Percentiles rank a stretch among this genome's conserved stretches.
Evolutionary conservation across 1,284 basidiomycete species (phyloP).

Genomic region (Naganishia sp.): DNA sequence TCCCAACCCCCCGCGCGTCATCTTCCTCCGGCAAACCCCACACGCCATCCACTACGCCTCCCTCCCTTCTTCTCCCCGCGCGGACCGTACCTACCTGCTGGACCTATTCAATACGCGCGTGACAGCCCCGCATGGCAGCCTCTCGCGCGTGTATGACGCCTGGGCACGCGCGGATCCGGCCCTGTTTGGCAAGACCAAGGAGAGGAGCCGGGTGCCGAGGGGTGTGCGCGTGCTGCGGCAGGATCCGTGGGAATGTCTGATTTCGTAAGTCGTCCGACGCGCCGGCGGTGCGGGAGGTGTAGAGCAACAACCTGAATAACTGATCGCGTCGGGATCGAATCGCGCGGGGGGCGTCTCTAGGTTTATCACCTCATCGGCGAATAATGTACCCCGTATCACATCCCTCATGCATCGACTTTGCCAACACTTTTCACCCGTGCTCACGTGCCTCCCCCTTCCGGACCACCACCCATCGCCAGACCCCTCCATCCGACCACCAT

Average conservation of each 20-base stretch:
- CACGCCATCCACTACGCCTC: conserved; percentile 71
- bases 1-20: conserved; percentile 60
- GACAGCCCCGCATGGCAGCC: conserved; percentile 30
- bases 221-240: conserved; percentile 76
- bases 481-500: conserved; percentile 30
- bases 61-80: conserved; percentile 58
- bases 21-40: conserved; percentile 74
- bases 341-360: conserved; percentile 54
- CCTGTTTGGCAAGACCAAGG: conserved; percentile 64
- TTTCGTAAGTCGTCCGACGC: conserved; percentile 66
- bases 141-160: conserved; percentile 66
- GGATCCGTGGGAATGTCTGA: conserved; percentile 91
- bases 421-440: conserved; percentile 66
- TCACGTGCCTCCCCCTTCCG: conserved; percentile 53
- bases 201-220: conserved; percentile 55
- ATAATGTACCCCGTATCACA: conserved; percentile 89
- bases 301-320: no score
- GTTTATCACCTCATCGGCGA: conserved; percentile 98
- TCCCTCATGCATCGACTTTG: conserved; percentile 76
- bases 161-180: conserved; percentile 75
- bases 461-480: background rate
- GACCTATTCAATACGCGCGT: conserved; percentile 9
- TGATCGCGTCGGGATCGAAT: no score
- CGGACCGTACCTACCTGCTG: conserved; percentile 36
- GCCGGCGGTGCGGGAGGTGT: background rate